Evolutionary conservation across 2,329 filamentous ascomycete species (phyloP), one percentile per base, ranked within the genome.

Genomic region (Zymoseptoria tritici): DNA sequence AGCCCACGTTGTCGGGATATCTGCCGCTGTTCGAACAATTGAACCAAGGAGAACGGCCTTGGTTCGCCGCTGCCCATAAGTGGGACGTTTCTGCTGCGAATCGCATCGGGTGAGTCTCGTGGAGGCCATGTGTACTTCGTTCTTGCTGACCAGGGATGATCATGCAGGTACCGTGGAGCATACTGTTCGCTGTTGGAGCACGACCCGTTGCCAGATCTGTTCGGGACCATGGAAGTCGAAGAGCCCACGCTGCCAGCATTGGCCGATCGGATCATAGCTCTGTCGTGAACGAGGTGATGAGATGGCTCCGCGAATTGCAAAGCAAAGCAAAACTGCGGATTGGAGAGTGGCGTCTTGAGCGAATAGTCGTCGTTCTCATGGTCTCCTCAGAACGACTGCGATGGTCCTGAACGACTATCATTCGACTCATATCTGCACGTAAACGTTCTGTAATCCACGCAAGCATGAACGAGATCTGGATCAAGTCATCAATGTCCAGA

Each of bases 41-140:
- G 20, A 61, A 77, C 36, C 63, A 69, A 8, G 52, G 49, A 9
- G 36, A 55, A 19, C 21, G 29, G 61, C 75, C 75, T 42, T 84
- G 81, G 81, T 84, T 83, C 67, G 81, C 80, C 0, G 81, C 82
- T 0, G 82, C 80, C 24, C 82, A 84, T 70, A 79, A 80, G 74
- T 84, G 81, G 82, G 81, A 84, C 72, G 80, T 81, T 0, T 75
- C 75, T 21, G 79, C 80, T 4, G 81, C 82, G n/a, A 75, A 74
- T 57, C 75, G 73, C 56, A 75, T 74, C 9, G 80, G 80, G 66
- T 75, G 61, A 62, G 67, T 67, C 20, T 62, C 26, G 8, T 53
- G 20, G 3, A 52, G 16, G n/a, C 16, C 19, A 26, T 13, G 6
- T 49, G 19, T n/a, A 29, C 36, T 20, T 26, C 22, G 29, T 6